phyloP scores from a whole-genome alignment of 768 basidiomycete genomes.

The Scleroderma bovista region DNA sequence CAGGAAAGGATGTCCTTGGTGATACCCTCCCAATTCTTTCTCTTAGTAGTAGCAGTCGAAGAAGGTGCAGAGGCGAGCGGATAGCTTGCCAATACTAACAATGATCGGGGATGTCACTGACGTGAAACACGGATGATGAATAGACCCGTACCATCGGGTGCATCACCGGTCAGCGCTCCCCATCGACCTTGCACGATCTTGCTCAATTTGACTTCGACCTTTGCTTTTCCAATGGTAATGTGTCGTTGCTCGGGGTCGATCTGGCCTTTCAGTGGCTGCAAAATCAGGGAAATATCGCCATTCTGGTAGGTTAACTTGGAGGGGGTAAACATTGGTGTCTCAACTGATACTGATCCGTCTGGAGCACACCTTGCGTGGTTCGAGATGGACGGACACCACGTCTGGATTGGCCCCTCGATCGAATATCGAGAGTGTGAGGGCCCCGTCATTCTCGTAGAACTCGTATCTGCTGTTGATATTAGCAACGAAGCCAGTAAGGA shows the following conservation, averaged over 20 bases:
- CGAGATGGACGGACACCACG: slow-evolving; percentile 56
- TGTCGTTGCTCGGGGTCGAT: slow-evolving; percentile 61
- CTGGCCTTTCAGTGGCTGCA: slow-evolving; percentile 80
- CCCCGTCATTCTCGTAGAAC: slow-evolving; percentile 84
- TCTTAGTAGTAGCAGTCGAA: slow-evolving; percentile 33
- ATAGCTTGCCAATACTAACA: slow-evolving; percentile 16
- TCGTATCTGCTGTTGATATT: slow-evolving; percentile 52
- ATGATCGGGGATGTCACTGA: background rate
- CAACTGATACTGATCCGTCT: background rate
- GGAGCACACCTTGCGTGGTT: slow-evolving; percentile 51
- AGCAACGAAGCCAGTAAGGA: background rate
- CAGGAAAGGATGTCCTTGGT: slow-evolving; percentile 57
- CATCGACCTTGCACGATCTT: slow-evolving; percentile 70
- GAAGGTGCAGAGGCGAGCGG: slow-evolving; percentile 30
- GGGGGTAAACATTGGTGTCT: slow-evolving; percentile 4
- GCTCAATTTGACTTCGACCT: slow-evolving; percentile 76
- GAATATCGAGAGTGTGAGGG: slow-evolving; percentile 67
- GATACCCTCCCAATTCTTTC: slow-evolving; percentile 90
- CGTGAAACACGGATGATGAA: background rate
- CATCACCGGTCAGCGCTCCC: slow-evolving; percentile 70
- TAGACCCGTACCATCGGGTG: slow-evolving; percentile 59
- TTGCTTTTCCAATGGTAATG: slow-evolving; percentile 75
- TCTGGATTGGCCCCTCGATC: slow-evolving; percentile 69
- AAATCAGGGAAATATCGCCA: slow-evolving; percentile 61
- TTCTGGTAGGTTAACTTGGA: slow-evolving; percentile 41